phyloP scores from a whole-genome alignment of 1,284 basidiomycete genomes.

The Ustilago lituana region DNA sequence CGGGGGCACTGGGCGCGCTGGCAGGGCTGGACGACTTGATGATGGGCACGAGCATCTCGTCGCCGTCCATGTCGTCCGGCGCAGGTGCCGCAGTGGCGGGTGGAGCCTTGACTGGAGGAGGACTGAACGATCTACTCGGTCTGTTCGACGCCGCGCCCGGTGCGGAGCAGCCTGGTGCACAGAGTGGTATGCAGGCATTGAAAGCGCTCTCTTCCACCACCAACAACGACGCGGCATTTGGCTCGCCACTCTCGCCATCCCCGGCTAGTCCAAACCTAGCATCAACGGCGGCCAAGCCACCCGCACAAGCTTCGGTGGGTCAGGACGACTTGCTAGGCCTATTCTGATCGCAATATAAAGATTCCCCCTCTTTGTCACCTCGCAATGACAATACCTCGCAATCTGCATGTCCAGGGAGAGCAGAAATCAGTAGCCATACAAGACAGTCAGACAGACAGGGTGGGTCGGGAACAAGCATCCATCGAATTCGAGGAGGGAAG shows the following conservation, averaged over 20 bases:
- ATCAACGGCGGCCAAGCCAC: conserved; percentile 4
- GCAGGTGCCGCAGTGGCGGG: conserved; percentile 6
- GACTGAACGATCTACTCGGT: conserved; percentile 59
- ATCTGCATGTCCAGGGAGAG: no score
- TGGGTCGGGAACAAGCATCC: no score
- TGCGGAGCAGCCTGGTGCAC: conserved; percentile 48
- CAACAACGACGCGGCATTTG: conserved; percentile 6
- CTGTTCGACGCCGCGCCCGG: conserved; percentile 59
- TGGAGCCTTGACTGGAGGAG: conserved; percentile 10
- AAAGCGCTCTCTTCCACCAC: conserved; percentile 30
- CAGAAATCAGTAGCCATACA: no score
- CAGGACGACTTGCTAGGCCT: conserved; percentile 48
- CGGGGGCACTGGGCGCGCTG: conserved; percentile 49
- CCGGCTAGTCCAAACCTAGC: not conserved
- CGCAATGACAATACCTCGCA: not conserved
- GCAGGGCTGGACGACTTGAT: conserved; percentile 60
- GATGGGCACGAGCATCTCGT: conserved; percentile 25
- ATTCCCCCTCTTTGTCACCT: no score
- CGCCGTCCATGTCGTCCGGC: conserved; percentile 2
- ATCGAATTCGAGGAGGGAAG: no score
- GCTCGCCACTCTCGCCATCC: conserved; percentile 10
- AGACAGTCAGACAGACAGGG: no score
- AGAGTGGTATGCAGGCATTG: conserved; percentile 51
- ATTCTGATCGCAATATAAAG: conserved; percentile 26
- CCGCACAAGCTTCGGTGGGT: conserved; percentile 13